Evolutionary conservation across 176 grass and related monocot species (phyloP), one percentile per base, ranked within the genome.

Genomic region (Zea luxurians): DNA sequence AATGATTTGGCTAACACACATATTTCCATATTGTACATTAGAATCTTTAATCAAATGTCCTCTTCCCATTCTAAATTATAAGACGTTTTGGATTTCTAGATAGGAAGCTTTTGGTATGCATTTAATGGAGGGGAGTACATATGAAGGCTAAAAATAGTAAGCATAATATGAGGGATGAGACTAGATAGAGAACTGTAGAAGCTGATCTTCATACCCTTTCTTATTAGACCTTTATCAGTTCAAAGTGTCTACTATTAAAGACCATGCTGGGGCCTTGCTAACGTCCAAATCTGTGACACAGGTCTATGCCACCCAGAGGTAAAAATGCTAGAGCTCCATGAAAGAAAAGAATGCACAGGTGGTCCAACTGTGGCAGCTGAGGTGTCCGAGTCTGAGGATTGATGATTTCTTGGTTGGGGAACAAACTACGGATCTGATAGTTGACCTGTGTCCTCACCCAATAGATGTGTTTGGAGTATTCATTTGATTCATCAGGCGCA

Each of bases 261-360:
- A 12, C 54, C 61, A 70, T 42, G 16, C 41, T 74, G 18, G 37
- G 58, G 4, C 41, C 35, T 34, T 79, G 47, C 80, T 88, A 79
- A 88, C 78, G 37, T 73, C n/a, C 37, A 63, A 66, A 70, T 60
- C 52, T 61, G 37, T 45, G 10, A 68, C 66, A 70, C 82, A 96
- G 96, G 96, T 60, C 82, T 99, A 54, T 99, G 96, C 84, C 73
- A 93, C 15, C 92, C 92, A 45, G 96, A 93, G 55, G 86, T 84
- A 36, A 99, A 96, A 86, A 96, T 99, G 96, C 78, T 91, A 38
- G 83, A 99, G 82, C 96, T 99, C 66, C 96, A 99, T 75, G 75
- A 73, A 84, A 87, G 86, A 59, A 91, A 91, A 82, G 85, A 92
- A 55, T 99, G 96, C 68, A 89, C 83, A 7, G 90, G 92, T 68